Percentiles rank a stretch among this genome's conserved stretches.
phyloP scores from a whole-genome alignment of 148 eudicot genomes.

The Rhododendron ovatum region DNA sequence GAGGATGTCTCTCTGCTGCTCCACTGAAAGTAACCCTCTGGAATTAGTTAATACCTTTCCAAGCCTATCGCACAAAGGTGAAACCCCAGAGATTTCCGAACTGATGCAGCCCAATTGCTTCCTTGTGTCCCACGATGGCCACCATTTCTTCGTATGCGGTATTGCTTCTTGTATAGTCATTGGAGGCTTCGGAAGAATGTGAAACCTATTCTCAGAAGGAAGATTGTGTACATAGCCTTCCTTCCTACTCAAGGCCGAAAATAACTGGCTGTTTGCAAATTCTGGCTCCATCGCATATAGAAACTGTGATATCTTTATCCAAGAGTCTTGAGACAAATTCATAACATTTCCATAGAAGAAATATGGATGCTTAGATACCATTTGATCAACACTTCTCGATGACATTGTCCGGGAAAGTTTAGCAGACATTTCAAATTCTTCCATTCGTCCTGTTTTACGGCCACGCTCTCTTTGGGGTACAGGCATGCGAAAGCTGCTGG shows the following conservation, averaged over 20 bases:
- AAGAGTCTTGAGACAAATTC: constrained; percentile 49
- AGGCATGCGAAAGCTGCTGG: constrained; percentile 7
- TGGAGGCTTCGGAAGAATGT: constrained; percentile 57
- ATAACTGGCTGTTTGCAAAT: constrained; percentile 44
- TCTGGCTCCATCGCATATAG: constrained; percentile 71
- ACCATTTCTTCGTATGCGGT: constrained; percentile 67
- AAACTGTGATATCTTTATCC: constrained; percentile 78
- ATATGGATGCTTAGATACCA: constrained; percentile 63
- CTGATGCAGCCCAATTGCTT: constrained; percentile 61
- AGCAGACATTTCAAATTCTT: constrained; percentile 23
- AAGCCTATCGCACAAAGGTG: constrained; percentile 56
- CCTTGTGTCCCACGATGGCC: constrained; percentile 93
- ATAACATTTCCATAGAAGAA: constrained; percentile 78
- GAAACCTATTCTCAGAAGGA: constrained; percentile 56
- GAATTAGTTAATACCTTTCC: constrained; percentile 41
- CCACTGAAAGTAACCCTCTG: constrained; percentile 48
- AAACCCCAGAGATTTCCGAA: constrained; percentile 39
- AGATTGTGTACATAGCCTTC: constrained; percentile 93
- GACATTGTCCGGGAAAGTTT: constrained; percentile 29
- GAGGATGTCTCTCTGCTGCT: constrained; percentile 57
- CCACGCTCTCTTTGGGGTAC: constrained; percentile 17
- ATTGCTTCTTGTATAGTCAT: constrained; percentile 68
- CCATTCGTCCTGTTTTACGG: constrained; percentile 6
- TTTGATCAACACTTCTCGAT: constrained; percentile 39
- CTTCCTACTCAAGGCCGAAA: constrained; percentile 74